phyloP scores from a whole-genome alignment of 2,329 filamentous ascomycete species.

The Monosporascus sp. region DNA sequence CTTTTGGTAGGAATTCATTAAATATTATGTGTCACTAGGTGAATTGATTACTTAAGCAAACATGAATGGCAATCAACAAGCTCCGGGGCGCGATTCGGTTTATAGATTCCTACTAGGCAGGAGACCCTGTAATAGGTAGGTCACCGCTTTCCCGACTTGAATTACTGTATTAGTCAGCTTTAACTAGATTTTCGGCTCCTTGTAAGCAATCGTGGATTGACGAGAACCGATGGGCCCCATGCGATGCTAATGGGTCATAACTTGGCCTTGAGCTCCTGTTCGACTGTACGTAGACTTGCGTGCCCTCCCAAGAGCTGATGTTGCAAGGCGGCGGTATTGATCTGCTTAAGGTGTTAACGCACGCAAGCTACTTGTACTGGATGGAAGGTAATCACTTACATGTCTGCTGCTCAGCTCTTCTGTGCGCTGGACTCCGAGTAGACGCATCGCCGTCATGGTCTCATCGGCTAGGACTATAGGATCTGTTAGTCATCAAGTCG shows the following conservation, averaged over 20 bases:
- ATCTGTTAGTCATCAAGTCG: background rate
- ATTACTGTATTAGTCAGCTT: too few species aligned
- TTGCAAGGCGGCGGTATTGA: background rate
- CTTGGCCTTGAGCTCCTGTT: background rate
- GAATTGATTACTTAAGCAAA: too few species aligned
- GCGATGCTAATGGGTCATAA: background rate
- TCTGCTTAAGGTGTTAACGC: background rate
- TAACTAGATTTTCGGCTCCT: too few species aligned
- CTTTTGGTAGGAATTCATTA: too few species aligned
- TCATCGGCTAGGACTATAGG: slow-evolving; percentile 19
- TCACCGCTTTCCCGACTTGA: too few species aligned
- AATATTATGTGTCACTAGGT: too few species aligned
- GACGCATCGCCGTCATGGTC: slow-evolving; percentile 19
- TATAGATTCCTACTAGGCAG: too few species aligned
- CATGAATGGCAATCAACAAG: too few species aligned
- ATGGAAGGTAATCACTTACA: slow-evolving; percentile 9
- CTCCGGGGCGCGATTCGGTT: too few species aligned
- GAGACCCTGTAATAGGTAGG: too few species aligned
- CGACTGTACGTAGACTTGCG: background rate
- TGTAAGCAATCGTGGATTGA: background rate
- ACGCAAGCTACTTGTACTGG: background rate
- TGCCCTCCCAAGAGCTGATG: background rate
- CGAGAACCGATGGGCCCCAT: background rate
- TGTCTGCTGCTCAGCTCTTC: slow-evolving; percentile 17
- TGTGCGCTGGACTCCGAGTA: slow-evolving; percentile 18